Percentiles rank a stretch among this genome's conserved stretches.
These are phyloP conservation scores for Penicillium silybi DNA, from an alignment of 495 filamentous ascomycete species.

Conservation along the genomic window DNA sequence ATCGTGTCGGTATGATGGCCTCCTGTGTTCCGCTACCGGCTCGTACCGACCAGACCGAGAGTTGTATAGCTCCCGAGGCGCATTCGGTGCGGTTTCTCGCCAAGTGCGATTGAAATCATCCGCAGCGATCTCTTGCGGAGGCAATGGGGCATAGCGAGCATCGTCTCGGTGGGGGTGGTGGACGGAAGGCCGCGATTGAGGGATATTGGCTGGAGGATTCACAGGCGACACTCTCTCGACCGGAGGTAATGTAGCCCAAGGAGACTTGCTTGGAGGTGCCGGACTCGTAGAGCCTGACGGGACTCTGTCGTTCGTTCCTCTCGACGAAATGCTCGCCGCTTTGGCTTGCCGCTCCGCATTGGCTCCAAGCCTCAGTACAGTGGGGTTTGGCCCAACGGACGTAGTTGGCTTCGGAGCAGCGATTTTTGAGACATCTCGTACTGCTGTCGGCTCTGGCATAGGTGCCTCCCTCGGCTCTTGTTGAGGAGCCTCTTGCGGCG, in stretches of 20 bases:
- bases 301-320: conserved; percentile 67
- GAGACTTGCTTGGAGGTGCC: conserved; percentile 74
- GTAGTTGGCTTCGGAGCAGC: conserved; percentile 43
- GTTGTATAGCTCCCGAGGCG: conserved; percentile 80
- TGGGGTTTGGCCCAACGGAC: conserved; percentile 50
- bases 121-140: conserved; percentile 81
- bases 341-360: conserved; percentile 50
- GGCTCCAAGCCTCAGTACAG: conserved; percentile 49
- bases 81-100: conserved; percentile 63
- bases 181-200: conserved; percentile 22
- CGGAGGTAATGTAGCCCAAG: conserved; percentile 83
- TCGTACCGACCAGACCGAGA: conserved; percentile 93
- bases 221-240: conserved; percentile 76
- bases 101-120: conserved; percentile 91
- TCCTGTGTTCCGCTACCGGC: conserved; percentile 72
- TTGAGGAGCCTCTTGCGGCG: conserved; percentile 20
- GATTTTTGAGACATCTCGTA: conserved; percentile 29
- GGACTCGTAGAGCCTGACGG: conserved; percentile 77
- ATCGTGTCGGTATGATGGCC: conserved; percentile 65
- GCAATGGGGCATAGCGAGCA: conserved; percentile 28
- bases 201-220: conserved; percentile 40
- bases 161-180: conserved; percentile 36
- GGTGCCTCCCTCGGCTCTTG: conserved; percentile 27
- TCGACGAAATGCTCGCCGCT: conserved; percentile 55
- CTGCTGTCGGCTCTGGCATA: conserved; percentile 16